Base-by-base conservation (phyloP, 2,329 filamentous ascomycete species). In the Diaporthe aspalathi region DNA sequence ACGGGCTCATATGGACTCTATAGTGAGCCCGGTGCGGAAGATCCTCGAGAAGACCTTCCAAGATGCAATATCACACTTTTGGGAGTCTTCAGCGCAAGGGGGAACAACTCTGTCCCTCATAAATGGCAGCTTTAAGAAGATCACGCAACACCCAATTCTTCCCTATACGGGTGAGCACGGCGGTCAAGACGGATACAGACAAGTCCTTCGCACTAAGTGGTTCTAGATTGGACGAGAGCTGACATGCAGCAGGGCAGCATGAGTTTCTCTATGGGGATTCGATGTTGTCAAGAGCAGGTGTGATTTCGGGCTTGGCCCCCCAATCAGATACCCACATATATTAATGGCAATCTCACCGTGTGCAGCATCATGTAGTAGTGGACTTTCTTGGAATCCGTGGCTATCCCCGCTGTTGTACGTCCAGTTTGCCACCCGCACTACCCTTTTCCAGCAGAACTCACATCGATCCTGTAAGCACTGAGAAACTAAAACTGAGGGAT, bases 191-290 rank as follows among this genome's bases (percentile, higher is more conserved):
- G 14, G 35, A 20, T 27, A 43, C 11, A 11, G 29, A 57, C 14
- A 24, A 27, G 35, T 14, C 43, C 35, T 24, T 9, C 17, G 22
- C 14, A 43, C 8, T 43, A 27, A 22, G 14, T 20, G 22, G 16
- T 40, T 60, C 27, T 60, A 60, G 27, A 60, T 22, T 60, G 54
- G 35, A 60, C 14, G 20, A 60, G 22, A 43, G 54, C 54, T 60
- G 54, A 60, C 54, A 60, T 60, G 54, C 54, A 43, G 54, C 14
- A n/a, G 24, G 35, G 22, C 35, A 54, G 52, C 7, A 9, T 7
- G 4, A 60, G 16, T 27, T 60, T n/a, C 40, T 16, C 20, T n/a
- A 5, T 24, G 5, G 40, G 17, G 17, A 62, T 47, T 62, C 11
- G 40, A 5, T 27, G 17, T 24, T 22, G 24, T 32, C 27, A 11